Evolutionary conservation across 2,329 filamentous ascomycete genomes (phyloP), one percentile per base, ranked within the genome.

Genomic region (Paracamarosporium sp.): DNA sequence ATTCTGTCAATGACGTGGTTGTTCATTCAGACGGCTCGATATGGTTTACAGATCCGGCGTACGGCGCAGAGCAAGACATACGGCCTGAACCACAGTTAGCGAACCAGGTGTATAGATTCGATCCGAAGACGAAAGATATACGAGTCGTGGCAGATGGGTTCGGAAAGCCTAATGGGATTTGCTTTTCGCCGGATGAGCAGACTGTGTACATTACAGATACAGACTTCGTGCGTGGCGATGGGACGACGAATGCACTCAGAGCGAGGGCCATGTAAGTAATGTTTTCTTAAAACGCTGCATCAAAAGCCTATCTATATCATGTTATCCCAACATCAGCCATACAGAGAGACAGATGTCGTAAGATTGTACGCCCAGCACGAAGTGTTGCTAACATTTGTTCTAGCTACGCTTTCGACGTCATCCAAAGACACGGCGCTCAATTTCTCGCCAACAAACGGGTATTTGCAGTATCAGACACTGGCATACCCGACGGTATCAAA

Each of bases 1-100:
- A 78, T 56, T 74, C 70, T 4, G 63, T 76, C 45, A 75, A 80
- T 55, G 78, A 81, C 41, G 61, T 79, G 1, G 68, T 72, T 25
- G 68, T 80, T 8, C 74, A 79, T 50, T 65, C 66, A 0, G 71
- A 76, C 5, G 77, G 78, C 38, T 74, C 76, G 17, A 75, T 82
- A 53, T 82, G 79, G 78, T 82, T 82, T 65, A 81, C 80, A 1
- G 80, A 82, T 57, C 76, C 78, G 6, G 56, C 68, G 27, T 70
- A 67, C 28, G 68, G 65, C 20, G 64, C 46, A 27, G 60, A 67
- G 20, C 65, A 69, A 38, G 63, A 60, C 13, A 65, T 66, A 28
- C 65, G 66, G 20, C 68, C 72, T 1, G 46, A 25, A 4, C 68
- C 69, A 5, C 47, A 64, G 40, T 56, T 73, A 1, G 67, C 66